Evolutionary conservation across 2,329 filamentous ascomycete genomes (phyloP), one percentile per base, ranked within the genome.

Genomic region (Phialemonium atrogriseum): DNA sequence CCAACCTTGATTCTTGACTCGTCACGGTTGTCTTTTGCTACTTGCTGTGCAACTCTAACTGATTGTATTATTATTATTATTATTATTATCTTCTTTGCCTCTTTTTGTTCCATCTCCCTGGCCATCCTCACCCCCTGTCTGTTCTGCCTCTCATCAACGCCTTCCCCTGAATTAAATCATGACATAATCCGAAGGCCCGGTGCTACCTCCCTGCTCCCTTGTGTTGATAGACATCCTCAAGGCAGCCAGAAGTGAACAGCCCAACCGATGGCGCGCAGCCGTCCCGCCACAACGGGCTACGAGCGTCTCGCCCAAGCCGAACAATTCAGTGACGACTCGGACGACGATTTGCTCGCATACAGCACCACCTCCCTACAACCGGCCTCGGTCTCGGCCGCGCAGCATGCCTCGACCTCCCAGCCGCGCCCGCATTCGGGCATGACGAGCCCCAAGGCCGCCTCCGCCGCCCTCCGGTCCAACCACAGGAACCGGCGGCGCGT

Each of bases 281-380:
- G 80, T 36, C 83, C 80, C 39, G 70, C 80, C 36, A 84, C 80
- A 25, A 88, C 84, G 42, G 84, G 84, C 57, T 91, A 91, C 61
- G 84, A 86, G 58, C 82, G 82, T 51, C 77, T 91, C 36, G 80
- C 84, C 41, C 84, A 91, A 59, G 84, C 83, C 45, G 84, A 88
- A 51, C 77, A 80, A 45, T 69, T 80, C 48, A 80, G 77, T 55
- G 79, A 82, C 50, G 77, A 81, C 35, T 82, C 79, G 33, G 79
- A 84, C 41, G 73, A 80, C 35, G 77, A 81, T 34, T 30, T 62
- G 51, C 52, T 77, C 43, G 55, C 65, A 39, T 60, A 68, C 35
- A 62, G 61, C 39, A 66, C 68, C 40, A 60, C 66, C 18, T 71
- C 73, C 18, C 52, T 75, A 31, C 73, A 75, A 40, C 60, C 64